Evolutionary conservation across 257 asterid genomes (phyloP).

Genomic region (Salvia miltiorrhiza): DNA sequence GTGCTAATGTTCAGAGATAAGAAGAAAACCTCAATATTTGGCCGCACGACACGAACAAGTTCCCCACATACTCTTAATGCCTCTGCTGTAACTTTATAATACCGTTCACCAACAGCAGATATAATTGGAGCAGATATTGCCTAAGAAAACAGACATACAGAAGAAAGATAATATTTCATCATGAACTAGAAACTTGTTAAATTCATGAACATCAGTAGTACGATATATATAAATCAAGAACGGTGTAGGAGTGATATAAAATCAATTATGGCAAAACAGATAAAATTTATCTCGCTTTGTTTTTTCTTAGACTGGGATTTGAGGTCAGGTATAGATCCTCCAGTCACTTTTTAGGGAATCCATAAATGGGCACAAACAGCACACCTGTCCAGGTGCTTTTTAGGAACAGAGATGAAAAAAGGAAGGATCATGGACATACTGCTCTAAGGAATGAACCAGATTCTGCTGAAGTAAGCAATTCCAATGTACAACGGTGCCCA

Average conservation of each 20-base stretch:
- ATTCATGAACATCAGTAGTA: not conserved
- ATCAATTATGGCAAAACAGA: conserved; percentile 4
- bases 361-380: not conserved
- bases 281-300: not conserved
- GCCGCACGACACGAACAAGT: conserved; percentile 92
- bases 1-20: conserved; percentile 12
- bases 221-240: not conserved
- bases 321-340: not conserved
- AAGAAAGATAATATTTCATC: conserved; percentile 6
- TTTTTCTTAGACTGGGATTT: not conserved
- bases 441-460: not conserved
- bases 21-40: conserved; percentile 62
- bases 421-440: not conserved
- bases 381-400: not conserved
- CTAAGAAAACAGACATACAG: conserved; percentile 36
- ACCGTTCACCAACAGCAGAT: conserved; percentile 95
- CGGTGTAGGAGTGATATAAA: not conserved
- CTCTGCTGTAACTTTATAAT: conserved; percentile 97
- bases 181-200: not conserved
- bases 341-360: not conserved
- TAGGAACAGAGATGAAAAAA: not conserved
- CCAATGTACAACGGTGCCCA: not conserved
- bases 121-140: conserved; percentile 87
- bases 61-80: conserved; percentile 98
- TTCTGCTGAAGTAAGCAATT: not conserved